phyloP scores from a whole-genome alignment of 345 rosid species.

The Durio zibethinus region DNA sequence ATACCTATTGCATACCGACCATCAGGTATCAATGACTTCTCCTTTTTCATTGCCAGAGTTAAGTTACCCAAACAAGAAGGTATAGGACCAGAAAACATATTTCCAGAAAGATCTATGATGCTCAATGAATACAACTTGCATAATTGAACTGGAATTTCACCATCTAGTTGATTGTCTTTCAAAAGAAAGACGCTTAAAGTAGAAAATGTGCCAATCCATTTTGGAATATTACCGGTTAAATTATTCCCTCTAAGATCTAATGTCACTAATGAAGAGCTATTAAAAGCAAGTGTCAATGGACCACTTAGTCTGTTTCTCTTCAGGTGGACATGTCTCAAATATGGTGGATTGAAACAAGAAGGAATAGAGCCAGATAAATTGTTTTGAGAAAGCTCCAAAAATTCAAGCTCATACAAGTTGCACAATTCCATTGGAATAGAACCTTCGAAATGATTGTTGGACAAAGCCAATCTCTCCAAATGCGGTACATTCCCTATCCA shows the following conservation, averaged over 20 bases:
- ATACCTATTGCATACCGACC: fast-evolving
- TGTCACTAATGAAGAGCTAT: conserved; percentile 1
- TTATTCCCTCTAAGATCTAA: conserved; percentile 14
- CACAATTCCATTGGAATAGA: conserved; percentile 11
- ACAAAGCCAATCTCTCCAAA: background rate
- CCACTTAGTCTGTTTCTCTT: background rate
- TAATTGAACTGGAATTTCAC: conserved; percentile 12
- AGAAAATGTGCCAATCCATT: background rate
- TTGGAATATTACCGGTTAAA: background rate
- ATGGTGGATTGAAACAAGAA: background rate
- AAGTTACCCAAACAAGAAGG: conserved; percentile 13
- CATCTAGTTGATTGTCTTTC: conserved; percentile 17
- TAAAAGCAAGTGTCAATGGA: background rate
- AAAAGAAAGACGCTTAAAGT: conserved; percentile 15
- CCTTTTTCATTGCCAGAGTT: background rate
- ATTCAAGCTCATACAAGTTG: fast-evolving
- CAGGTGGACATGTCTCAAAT: background rate
- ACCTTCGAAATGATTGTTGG: conserved; percentile 18
- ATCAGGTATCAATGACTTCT: background rate
- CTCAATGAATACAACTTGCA: conserved; percentile 14
- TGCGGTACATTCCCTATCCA: conserved; percentile 4
- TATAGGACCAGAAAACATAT: conserved; percentile 1
- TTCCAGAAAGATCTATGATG: conserved; percentile 16
- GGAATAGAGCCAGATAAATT: conserved; percentile 3
- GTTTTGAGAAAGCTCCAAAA: conserved; percentile 21